Percentiles rank a stretch among this genome's conserved stretches.
These are phyloP conservation scores for Leishmania martiniquensis DNA, from an alignment of 208 protist genomes.

Conservation along the genomic window DNA sequence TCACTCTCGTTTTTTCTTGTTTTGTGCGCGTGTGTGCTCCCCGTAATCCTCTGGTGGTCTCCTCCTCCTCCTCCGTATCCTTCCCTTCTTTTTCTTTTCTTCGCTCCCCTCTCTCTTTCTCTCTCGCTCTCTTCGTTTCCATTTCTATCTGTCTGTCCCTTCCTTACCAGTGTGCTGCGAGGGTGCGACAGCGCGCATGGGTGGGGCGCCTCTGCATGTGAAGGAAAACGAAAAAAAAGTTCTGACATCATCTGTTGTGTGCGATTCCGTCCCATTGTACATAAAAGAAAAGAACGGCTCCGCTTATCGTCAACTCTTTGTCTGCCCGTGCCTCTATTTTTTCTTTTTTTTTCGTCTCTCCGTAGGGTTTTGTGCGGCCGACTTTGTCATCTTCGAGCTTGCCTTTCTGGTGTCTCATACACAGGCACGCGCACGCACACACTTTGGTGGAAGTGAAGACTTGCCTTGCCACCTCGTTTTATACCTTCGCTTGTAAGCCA, in stretches of 20 bases:
- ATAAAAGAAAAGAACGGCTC: neutral
- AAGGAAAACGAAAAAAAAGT: conserved; percentile 1
- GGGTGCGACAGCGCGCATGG: neutral
- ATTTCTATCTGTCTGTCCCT: neutral
- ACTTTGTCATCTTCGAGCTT: neutral
- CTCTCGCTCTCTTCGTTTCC: neutral
- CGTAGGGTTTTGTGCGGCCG: neutral
- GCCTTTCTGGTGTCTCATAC: neutral
- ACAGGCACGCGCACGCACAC: neutral
- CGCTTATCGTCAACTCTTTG: neutral
- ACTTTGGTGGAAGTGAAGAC: neutral
- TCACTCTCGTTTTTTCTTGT: no score
- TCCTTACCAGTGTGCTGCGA: neutral
- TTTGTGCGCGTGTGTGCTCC: neutral
- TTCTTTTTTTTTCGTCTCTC: neutral
- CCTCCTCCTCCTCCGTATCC: neutral
- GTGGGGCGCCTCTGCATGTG: neutral
- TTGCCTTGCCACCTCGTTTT: no score
- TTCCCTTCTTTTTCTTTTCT: neutral
- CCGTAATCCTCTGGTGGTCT: neutral
- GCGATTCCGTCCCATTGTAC: neutral
- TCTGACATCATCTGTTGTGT: neutral
- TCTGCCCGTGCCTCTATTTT: neutral
- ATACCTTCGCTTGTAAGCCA: no score
- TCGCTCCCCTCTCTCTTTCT: neutral